These are phyloP conservation scores for Aegle marmelos DNA, from an alignment of 345 rosid species.

Conservation along the genomic window DNA sequence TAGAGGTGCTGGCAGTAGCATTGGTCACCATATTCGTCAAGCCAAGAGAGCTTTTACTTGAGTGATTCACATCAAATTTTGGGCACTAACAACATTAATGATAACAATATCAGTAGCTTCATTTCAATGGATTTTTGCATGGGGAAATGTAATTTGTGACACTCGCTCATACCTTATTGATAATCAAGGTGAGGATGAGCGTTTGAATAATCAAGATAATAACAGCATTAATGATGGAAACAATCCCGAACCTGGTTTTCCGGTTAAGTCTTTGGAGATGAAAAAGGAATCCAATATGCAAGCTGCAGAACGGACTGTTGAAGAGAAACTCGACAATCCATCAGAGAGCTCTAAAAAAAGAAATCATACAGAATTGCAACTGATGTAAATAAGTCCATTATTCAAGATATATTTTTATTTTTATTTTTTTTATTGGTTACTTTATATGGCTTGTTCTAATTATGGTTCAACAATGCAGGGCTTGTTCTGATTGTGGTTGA, in stretches of 20 bases:
- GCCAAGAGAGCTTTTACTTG: constrained; percentile 29
- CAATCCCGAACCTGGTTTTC: constrained; percentile 22
- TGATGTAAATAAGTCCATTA: constrained; percentile 52
- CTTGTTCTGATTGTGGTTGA: constrained; percentile 4
- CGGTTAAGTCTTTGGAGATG: constrained; percentile 18
- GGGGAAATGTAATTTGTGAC: constrained; percentile 33
- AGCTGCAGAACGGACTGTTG: constrained; percentile 21
- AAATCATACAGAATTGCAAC: constrained; percentile 28
- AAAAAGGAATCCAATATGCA: constrained; percentile 25
- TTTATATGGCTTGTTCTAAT: constrained; percentile 14
- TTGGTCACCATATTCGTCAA: constrained; percentile 30
- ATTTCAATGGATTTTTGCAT: constrained; percentile 35
- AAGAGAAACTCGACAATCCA: constrained; percentile 30
- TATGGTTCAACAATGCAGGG: no score
- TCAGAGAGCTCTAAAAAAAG: constrained; percentile 54
- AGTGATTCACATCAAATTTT: constrained; percentile 31
- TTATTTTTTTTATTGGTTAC: no score
- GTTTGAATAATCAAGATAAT: constrained; percentile 30
- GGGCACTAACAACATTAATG: constrained; percentile 1
- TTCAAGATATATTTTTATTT: no score
- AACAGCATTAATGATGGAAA: constrained; percentile 25
- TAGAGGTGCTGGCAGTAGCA: constrained; percentile 17
- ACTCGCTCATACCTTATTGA: constrained; percentile 43
- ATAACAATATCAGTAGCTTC: constrained; percentile 15
- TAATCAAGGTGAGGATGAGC: constrained; percentile 22